Base-by-base conservation (phyloP, 2,329 filamentous ascomycete genomes). In the Sporothrix pallida region DNA sequence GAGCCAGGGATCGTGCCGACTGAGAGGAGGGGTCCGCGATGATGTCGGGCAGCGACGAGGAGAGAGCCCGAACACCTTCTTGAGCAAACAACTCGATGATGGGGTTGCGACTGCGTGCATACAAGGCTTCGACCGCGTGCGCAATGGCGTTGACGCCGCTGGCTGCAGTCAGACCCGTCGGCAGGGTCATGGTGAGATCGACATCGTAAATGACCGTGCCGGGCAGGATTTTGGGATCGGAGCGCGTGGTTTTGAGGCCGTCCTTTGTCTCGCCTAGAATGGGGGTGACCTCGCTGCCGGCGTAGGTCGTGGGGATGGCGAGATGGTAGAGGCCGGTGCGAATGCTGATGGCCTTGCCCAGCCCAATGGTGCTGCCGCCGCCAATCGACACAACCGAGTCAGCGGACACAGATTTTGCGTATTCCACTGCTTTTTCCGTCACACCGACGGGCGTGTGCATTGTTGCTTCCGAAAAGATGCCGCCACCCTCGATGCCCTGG, bases 121-220 rank as follows among this genome's bases (percentile, higher is more conserved):
- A 91, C 2, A 91, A 82, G 1, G 89, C 87, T 80, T 91, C 89
- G 70, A 90, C 88, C 7, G 88, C 86, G 80, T 91, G 90, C 2
- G 90, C 89, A 79, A 91, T 89, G 0, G 90, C 89, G 78, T 91
- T 91, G 67, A 91, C 84, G 63, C 89, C 89, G 74, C 88, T 90
- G 0, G 86, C 88, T 1, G 86, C 84, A 75, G 84, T 88, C 79
- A 89, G 82, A 0, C 78, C 80, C 2, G 80, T 77, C 0, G 89
- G 89, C 31, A 91, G 81, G 0, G 86, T 87, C 84, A 89, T 83
- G 0, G 89, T 91, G 72, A 91, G 80, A 77, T 90, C 85, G 20
- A 90, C 88, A 81, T 92, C 89, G 78, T 91, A 91, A 52, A 92
- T 87, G 3, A 91, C 89, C 0, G 86, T 87, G 0, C 83, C 84